Base-by-base conservation (phyloP, 352 stramenopile species). In the Pythium plurisporium region DNA sequence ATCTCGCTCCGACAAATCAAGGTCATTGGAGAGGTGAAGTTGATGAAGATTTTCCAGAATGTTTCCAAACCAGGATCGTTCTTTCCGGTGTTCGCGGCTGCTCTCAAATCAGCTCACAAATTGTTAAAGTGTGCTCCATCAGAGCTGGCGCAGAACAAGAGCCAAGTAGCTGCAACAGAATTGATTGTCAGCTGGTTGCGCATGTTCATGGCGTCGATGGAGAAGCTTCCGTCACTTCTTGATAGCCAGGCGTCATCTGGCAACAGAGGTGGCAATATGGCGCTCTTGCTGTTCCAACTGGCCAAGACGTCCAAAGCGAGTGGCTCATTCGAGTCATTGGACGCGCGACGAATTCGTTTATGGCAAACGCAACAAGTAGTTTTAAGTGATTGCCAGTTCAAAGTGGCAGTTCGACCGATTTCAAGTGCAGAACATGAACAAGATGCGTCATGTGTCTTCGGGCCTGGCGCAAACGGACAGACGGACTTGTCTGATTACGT, bases 191-290 rank as follows among this genome's bases (percentile, higher is more conserved):
- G 67, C n/a, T 70, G 82, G 30, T 73, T 91, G 34, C 69, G 74
- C 23, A 73, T 81, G 14, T 82, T 87, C 50, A 69, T 72, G 19
- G 69, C 46, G 4, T 74, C 86, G 41, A 64, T 74, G 25, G 61
- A 72, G 2, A 36, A 45, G 4, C 82, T 83, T 61, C 64, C 73
- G 20, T 78, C 79, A 5, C 53, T 91, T 15, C 75, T 89, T 23
- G 73, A 88, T 48, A 87, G 86, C 43, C 73, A 86, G 59, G 62
- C 79, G 38, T 63, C 54, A 5, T 53, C 82, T 53, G 82, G 73
- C 27, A 78, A 82, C 64, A 77, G 81, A 5, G 82, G 82, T 59
- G 79, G 81, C 1, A 85, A 87, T 55, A 67, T 75, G 38, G 76
- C 81, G 15, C 53, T 67, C 3, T 66, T 83, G 43, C 62, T 91